Base-by-base conservation (phyloP, 352 stramenopile genomes). In the Phytophthora sp. region DNA sequence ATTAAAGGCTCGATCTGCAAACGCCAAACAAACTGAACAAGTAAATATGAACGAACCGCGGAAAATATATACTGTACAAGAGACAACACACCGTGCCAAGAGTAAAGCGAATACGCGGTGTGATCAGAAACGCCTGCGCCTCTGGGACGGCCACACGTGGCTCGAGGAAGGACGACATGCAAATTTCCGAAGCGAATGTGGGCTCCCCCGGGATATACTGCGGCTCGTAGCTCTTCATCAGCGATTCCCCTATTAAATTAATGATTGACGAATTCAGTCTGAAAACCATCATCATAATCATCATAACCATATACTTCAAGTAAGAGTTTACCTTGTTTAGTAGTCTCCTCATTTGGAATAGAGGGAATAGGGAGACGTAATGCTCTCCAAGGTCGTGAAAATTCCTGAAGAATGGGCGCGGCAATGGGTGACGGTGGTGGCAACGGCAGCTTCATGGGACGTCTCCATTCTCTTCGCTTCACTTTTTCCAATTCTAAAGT, bases 221-320 rank as follows among this genome's bases (percentile, higher is more conserved):
- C 7, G 82, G 76, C 39, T 93, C 82, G 36, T 93, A 93, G 56
- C 77, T 86, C 59, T 85, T 89, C 44, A 91, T 53, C 30, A 91
- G 47, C 15, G 72, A 79, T 2, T 74, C 52, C 4, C 84, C 71
- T 66, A 20, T 58, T 3, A 51, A 27, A 30, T 53, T 23, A 3
- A 23, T 3, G 38, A 26, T n/a, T n/a, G 12, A 35, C 18, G 4
- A 7, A n/a, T 30, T 29, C 15, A 53, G 16, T 33, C 20, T 54
- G 13, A 29, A 7, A 54, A 7, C n/a, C 27, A 54, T 8, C 12
- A 38, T 23, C 11, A 16, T 18, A 13, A 52, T 29, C 46, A 39
- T 16, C 33, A n/a, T 13, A 1, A 39, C 4, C 21, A 49, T n/a
- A 3, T 24, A 5, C 12, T 7, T 49, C 21, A 4, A 39, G 9